Conservation (phyloP, 495 filamentous ascomycete genomes). For the Daldinia childiae region DNA sequence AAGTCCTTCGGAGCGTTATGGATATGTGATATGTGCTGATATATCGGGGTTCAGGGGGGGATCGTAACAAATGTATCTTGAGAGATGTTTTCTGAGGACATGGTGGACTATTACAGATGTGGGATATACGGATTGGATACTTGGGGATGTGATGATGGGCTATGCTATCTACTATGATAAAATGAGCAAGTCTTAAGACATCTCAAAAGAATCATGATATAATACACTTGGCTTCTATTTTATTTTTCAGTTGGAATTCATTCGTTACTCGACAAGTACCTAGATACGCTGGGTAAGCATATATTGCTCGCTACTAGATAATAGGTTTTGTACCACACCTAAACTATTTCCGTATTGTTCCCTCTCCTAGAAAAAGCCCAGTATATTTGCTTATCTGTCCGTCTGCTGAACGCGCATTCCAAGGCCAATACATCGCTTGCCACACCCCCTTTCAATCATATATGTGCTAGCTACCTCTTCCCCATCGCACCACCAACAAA, state of each 20-base stretch:
- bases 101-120: too few relatives aligned
- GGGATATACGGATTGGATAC: too few relatives aligned
- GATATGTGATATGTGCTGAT: too few relatives aligned
- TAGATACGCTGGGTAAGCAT: background rate
- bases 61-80: too few relatives aligned
- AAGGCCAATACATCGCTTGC: background rate
- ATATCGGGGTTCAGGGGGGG: too few relatives aligned
- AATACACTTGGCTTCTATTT: background rate
- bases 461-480: background rate
- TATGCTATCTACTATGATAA: background rate
- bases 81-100: too few relatives aligned
- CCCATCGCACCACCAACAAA: background rate
- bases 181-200: background rate
- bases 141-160: too few relatives aligned
- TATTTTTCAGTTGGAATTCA: background rate
- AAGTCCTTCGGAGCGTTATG: too few relatives aligned
- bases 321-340: background rate
- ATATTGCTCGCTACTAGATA: background rate
- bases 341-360: background rate
- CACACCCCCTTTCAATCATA: background rate
- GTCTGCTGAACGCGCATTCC: background rate
- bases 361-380: background rate
- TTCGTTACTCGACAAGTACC: background rate
- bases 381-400: background rate
- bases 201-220: background rate